A percentile compares a stretch with the other conserved stretches of the same genome.
phyloP scores from a whole-genome alignment of 805 yeast species.

The Saccharomyces jurei region DNA sequence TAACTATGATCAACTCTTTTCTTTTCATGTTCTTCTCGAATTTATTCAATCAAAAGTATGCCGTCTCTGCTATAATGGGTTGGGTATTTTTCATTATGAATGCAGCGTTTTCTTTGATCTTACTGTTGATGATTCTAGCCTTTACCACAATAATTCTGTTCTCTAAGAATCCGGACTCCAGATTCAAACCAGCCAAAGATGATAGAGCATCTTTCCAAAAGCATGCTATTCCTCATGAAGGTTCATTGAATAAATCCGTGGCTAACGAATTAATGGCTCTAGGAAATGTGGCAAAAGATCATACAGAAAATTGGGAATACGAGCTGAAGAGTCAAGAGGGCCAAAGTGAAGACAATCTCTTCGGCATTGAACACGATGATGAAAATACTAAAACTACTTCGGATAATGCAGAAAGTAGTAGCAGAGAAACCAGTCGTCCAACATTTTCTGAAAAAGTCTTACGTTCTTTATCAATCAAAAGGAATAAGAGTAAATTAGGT shows the following conservation, averaged over 20 bases:
- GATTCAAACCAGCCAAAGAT: constrained; percentile 82
- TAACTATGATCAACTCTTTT: constrained; percentile 70
- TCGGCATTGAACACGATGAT: constrained; percentile 6
- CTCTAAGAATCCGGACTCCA: constrained; percentile 80
- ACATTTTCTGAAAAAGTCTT: constrained; percentile 19
- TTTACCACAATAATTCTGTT: constrained; percentile 52
- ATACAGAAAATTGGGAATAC: constrained; percentile 61
- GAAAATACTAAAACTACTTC: constrained; percentile 11
- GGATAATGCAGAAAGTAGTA: constrained; percentile 9
- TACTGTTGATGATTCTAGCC: constrained; percentile 62
- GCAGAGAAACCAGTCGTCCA: constrained; percentile 5
- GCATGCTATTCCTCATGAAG: constrained; percentile 26
- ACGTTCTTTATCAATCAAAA: constrained; percentile 17
- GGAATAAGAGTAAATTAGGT: constrained; percentile 2
- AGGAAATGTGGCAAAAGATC: constrained; percentile 75
- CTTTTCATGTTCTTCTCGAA: constrained; percentile 80
- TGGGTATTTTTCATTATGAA: constrained; percentile 82
- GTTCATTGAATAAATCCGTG: constrained; percentile 26
- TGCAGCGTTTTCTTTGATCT: constrained; percentile 76
- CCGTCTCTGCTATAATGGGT: constrained; percentile 81
- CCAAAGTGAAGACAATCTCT: not conserved
- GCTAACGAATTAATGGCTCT: constrained; percentile 57
- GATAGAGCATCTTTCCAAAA: constrained; percentile 86
- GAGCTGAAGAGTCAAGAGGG: constrained; percentile 34
- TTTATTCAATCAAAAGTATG: constrained; percentile 73